Percentiles rank a stretch among this genome's conserved stretches.
phyloP scores from a whole-genome alignment of 2,329 filamentous ascomycete species.

The Bipolaris bicolor region DNA sequence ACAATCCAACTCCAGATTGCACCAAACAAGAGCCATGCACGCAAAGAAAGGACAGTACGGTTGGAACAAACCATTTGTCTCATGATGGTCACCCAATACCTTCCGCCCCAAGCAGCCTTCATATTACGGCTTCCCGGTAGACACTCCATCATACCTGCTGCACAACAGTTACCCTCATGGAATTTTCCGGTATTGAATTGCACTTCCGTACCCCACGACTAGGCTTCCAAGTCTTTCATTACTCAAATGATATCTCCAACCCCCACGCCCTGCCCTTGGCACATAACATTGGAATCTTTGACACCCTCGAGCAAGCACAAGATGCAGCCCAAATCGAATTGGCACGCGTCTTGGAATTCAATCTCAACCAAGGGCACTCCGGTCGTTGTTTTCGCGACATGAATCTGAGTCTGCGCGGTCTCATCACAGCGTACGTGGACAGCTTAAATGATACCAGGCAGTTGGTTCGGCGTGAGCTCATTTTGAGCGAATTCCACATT shows the following conservation, averaged over 20 bases:
- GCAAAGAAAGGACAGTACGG: background rate
- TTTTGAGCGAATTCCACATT: slow-evolving; percentile 3
- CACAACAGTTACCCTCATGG: background rate
- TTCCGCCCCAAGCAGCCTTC: background rate
- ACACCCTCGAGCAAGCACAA: background rate
- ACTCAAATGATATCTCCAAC: background rate
- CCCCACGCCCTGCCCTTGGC: background rate
- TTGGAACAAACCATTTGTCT: background rate
- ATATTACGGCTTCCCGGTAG: background rate
- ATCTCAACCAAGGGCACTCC: background rate
- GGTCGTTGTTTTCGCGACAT: slow-evolving; percentile 5
- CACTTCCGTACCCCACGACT: background rate
- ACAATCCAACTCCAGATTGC: background rate
- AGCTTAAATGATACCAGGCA: background rate
- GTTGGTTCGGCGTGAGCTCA: background rate
- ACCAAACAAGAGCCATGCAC: background rate
- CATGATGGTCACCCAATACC: background rate
- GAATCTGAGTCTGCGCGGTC: background rate
- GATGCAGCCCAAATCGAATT: background rate
- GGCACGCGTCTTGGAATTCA: background rate
- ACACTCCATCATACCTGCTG: background rate
- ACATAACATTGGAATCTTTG: slow-evolving; percentile 4
- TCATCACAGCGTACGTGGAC: slow-evolving; percentile 2
- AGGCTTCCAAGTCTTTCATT: slow-evolving; percentile 1
- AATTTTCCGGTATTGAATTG: background rate